Conservation (phyloP, 306 rosid genomes). For the Trifolium repens region DNA sequence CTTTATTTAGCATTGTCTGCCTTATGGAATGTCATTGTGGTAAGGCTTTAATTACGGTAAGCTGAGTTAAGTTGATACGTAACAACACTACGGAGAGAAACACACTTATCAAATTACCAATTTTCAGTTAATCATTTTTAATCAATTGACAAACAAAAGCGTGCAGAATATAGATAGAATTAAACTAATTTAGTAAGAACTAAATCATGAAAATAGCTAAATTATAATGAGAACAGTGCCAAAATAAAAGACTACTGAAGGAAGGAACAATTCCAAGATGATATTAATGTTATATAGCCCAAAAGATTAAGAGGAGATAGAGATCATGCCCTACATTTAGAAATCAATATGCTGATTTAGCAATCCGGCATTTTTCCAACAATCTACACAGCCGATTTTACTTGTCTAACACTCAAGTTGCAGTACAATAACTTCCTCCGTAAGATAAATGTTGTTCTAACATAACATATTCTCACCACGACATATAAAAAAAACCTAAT, state of each 20-base stretch:
- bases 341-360: conserved; percentile 30
- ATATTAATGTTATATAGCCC: conserved; percentile 26
- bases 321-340: conserved; percentile 36
- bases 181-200: no score
- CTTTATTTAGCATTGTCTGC: no score
- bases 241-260: background rate
- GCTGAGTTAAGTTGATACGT: no score
- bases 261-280: conserved; percentile 9
- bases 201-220: background rate
- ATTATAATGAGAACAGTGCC: background rate
- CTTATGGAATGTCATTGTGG: no score
- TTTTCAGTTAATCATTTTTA: background rate
- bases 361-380: conserved; percentile 32
- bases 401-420: conserved; percentile 40
- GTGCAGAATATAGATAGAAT: background rate
- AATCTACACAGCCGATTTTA: conserved; percentile 43
- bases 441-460: conserved; percentile 37
- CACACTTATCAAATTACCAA: background rate
- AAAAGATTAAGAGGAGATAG: background rate
- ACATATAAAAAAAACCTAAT: conserved; percentile 31
- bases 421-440: conserved; percentile 35
- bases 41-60: no score
- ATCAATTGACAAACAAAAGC: background rate
- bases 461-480: conserved; percentile 37
- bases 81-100: no score